Conservation (phyloP, 176 grass and related monocot species). For the Triticum monococcum region DNA sequence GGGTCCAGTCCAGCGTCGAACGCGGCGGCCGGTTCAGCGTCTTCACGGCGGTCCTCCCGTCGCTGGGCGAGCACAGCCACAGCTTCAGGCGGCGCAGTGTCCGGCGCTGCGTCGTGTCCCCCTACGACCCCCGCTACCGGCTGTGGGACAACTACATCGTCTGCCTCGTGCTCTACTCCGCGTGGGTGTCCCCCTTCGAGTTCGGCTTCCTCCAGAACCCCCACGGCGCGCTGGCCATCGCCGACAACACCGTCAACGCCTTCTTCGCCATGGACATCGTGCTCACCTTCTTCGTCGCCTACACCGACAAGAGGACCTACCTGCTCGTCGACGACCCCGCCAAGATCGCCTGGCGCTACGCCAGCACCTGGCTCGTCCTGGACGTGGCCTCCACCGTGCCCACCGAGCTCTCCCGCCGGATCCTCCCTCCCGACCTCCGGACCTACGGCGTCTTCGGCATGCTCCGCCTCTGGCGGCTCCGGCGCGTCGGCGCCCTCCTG, state of each 20-base stretch:
- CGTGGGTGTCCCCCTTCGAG: slow-evolving; percentile 80
- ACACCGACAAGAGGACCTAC: slow-evolving; percentile 32
- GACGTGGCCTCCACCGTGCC: slow-evolving; percentile 47
- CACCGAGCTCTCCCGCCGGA: slow-evolving; percentile 3
- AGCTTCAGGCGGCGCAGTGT: slow-evolving; percentile 19
- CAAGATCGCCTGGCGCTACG: slow-evolving; percentile 52
- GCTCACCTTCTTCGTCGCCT: slow-evolving; percentile 86
- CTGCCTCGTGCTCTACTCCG: slow-evolving; percentile 57
- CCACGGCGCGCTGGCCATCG: slow-evolving; percentile 29
- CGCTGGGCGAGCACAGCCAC: slow-evolving; percentile 40
- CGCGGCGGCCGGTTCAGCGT: background rate
- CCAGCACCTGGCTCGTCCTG: slow-evolving; percentile 30
- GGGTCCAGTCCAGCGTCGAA: background rate
- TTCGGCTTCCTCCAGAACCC: slow-evolving; percentile 56
- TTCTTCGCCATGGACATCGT: slow-evolving; percentile 73
- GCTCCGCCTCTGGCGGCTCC: slow-evolving; percentile 44
- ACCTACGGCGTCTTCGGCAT: slow-evolving; percentile 46
- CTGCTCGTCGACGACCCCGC: slow-evolving; percentile 61
- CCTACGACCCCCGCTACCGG: slow-evolving; percentile 56
- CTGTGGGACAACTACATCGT: slow-evolving; percentile 30
- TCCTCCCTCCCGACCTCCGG: background rate
- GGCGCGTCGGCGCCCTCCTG: slow-evolving; percentile 35
- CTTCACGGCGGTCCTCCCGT: slow-evolving; percentile 41
- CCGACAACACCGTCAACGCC: slow-evolving; percentile 56
- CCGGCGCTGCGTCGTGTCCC: slow-evolving; percentile 59